phyloP scores from a whole-genome alignment of 768 basidiomycete genomes.

The Tylopilus balloui region DNA sequence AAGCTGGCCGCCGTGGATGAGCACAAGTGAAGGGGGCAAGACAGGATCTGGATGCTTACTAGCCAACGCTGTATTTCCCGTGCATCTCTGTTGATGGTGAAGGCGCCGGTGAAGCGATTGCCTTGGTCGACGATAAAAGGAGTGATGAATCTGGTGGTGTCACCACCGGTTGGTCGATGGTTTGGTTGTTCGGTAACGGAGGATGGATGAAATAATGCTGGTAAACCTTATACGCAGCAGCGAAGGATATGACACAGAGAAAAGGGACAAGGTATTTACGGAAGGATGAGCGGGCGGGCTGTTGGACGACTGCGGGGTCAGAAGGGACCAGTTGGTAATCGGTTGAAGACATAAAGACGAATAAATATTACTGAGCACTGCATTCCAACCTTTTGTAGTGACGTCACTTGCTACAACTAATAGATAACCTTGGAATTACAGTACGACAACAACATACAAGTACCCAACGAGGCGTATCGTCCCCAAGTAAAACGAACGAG shows the following conservation, averaged over 20 bases:
- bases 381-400: constrained; percentile 24
- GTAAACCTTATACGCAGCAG: constrained; percentile 41
- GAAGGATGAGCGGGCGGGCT: constrained; percentile 24
- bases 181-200: constrained; percentile 12
- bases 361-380: constrained; percentile 6
- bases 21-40: constrained; percentile 7
- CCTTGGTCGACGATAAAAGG: constrained; percentile 2
- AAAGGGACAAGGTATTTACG: constrained; percentile 33
- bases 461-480: not conserved
- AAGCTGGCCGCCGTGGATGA: constrained; percentile 43
- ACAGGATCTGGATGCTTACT: constrained; percentile 45
- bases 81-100: constrained; percentile 34
- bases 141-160: constrained; percentile 7
- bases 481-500: not conserved
- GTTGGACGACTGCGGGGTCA: constrained; percentile 18
- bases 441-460: not conserved
- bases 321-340: constrained; percentile 18
- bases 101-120: constrained; percentile 12
- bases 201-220: constrained; percentile 33
- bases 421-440: not conserved
- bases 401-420: constrained; percentile 13
- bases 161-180: constrained; percentile 11
- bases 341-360: constrained; percentile 20
- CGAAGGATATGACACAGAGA: constrained; percentile 36
- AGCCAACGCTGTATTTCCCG: constrained; percentile 76